Evolutionary conservation across 1,284 basidiomycete species (phyloP), one percentile per base, ranked within the genome.

Genomic region (Cerioporus squamosus): DNA sequence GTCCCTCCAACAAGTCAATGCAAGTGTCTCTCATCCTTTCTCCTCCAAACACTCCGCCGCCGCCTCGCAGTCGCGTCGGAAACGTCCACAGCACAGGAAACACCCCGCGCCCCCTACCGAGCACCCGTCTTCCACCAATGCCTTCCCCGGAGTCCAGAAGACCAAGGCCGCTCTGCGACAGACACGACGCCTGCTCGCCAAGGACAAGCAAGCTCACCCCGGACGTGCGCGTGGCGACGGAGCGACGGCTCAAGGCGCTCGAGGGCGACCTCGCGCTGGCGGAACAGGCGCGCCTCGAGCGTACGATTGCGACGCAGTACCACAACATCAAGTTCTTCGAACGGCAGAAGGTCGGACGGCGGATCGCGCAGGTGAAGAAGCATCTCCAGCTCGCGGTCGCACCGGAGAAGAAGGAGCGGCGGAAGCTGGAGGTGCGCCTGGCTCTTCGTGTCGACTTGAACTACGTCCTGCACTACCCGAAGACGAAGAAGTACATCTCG

Each of bases 321-420:
- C 94, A 94, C 68, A 92, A 86, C 74, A 78, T 94, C 68, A 95
- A 94, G 73, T 95, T 95, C 76, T 95, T 95, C 64, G 93, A 95
- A 74, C 85, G 91, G 45, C 86, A 92, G 75, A 95, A 95, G 70
- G 82, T 94, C 10, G 67, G 81, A 6, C 84, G 94, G 23, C 89
- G 88, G 69, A 82, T 95, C 55, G 83, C 81, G 47, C 88, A 86
- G 70, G 75, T 72, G 43, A 88, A 85, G 72, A 84, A 78, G 65
- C 76, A 29, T 29, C n/a, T n/a, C n/a, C n/a, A 76, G 66, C 64
- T 87, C 9, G 68, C 74, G 10, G 68, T 72, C 10, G 68, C 70
- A n/a, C 24, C 69, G 70, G 61, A 67, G 42, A 70, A 70, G 60
- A 78, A 77, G 51, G 68, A 76, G 66, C 64, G 74, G 53, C 74